These are phyloP conservation scores for Gossypium ekmanianum DNA, from an alignment of 345 rosid species.

Conservation along the genomic window DNA sequence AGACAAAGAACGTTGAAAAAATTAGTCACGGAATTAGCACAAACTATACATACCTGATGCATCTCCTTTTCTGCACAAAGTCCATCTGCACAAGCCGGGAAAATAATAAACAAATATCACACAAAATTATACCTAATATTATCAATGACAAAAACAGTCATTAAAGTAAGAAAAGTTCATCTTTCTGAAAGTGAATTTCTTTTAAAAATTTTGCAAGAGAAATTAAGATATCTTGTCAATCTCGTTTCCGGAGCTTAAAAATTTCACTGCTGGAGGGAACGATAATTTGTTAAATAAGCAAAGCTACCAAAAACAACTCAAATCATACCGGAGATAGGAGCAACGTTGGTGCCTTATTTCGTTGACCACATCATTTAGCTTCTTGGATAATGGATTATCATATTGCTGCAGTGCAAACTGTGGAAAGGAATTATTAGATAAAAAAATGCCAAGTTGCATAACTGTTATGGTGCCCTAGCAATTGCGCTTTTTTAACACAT, in stretches of 20 bases:
- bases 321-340: slow-evolving; percentile 77
- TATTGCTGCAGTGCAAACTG: slow-evolving; percentile 79
- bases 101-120: slow-evolving; percentile 5
- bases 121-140: background rate
- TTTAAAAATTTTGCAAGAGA: background rate
- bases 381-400: slow-evolving; percentile 81
- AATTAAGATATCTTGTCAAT: background rate
- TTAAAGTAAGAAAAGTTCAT: background rate
- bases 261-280: background rate
- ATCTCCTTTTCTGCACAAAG: slow-evolving; percentile 87
- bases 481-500: too few species aligned
- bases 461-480: too few species aligned
- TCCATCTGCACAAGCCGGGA: slow-evolving; percentile 49
- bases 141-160: background rate
- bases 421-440: background rate
- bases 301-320: background rate
- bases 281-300: background rate
- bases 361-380: slow-evolving; percentile 72
- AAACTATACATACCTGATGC: slow-evolving; percentile 51
- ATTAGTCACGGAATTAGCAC: background rate
- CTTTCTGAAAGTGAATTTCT: background rate
- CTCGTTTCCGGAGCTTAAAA: background rate
- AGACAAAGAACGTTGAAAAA: background rate
- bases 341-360: slow-evolving; percentile 87
- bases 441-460: slow-evolving; percentile 5